Evolutionary conservation across 352 stramenopile genomes (phyloP), one percentile per base, ranked within the genome.

Genomic region (Phytophthora pisi): DNA sequence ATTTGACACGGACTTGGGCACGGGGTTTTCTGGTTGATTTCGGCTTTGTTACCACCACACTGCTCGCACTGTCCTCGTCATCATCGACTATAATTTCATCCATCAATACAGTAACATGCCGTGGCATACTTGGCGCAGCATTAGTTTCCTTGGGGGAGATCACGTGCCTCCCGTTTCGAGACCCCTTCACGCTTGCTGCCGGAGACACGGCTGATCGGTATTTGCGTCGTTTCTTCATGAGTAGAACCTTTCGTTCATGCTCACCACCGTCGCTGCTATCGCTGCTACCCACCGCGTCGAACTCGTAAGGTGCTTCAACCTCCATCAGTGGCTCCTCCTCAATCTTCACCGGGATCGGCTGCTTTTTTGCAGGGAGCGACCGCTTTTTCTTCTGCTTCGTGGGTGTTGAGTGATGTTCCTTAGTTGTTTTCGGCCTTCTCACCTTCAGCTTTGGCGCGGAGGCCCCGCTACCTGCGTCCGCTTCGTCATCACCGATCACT

Each of bases 81-180:
- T 70, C 63, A 20, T 71, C 64, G n/a, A 67, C 64, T 20, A 71
- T 71, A 59, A 71, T 71, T 11, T 71, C 57, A 61, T 71, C 64
- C 64, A 62, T 62, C 43, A 43, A 50, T 36, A 67, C 51, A 1
- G 57, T 71, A 34, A 67, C 57, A 51, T 71, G 64, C 16, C 64
- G 50, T 26, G 57, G 51, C 51, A 71, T 66, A 2, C 43, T 16
- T 20, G 23, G 0, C n/a, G 51, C 51, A 57, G 42, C 23, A 49
- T 66, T 71, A 10, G n/a, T 51, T 55, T n/a, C 51, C 45, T 45
- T 46, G n/a, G 15, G 42, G 16, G 31, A 36, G 31, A n/a, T 3
- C 45, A 6, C 5, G 36, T 5, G 49, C 23, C 26, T 60, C 53
- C 5, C 18, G 43, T 60, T 45, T 66, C 20, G 11, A 11, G 20